A percentile compares a stretch with the other conserved stretches of the same genome.
phyloP scores from a whole-genome alignment of 352 stramenopile species.

The Peronospora belbahrii region DNA sequence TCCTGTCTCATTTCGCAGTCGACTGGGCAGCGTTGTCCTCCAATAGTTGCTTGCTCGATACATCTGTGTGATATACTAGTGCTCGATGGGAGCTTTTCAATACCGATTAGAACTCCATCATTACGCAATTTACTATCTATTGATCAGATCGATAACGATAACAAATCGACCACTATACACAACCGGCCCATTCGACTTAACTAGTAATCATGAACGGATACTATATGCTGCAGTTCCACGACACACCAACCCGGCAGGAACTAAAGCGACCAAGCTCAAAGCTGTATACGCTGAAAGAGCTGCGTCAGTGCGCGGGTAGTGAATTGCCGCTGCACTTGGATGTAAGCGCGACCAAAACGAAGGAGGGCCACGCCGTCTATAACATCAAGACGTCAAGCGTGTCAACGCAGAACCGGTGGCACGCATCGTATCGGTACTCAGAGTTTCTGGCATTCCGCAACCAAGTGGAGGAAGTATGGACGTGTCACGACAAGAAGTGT shows the following conservation, averaged over 20 bases:
- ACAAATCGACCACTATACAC: background rate
- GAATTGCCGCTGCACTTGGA: constrained; percentile 47
- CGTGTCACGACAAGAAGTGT: constrained; percentile 51
- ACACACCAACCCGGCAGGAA: constrained; percentile 7
- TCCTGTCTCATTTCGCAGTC: constrained; percentile 21
- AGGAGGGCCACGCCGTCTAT: constrained; percentile 53
- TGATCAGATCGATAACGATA: constrained; percentile 6
- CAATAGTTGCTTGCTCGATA: no score
- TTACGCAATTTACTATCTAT: constrained; percentile 22
- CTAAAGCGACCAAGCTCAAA: constrained; percentile 29
- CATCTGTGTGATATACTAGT: no score
- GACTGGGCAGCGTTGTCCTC: no score
- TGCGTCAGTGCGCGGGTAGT: constrained; percentile 29
- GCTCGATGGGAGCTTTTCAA: background rate
- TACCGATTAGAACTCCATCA: constrained; percentile 3
- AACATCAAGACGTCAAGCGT: constrained; percentile 42
- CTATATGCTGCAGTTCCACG: constrained; percentile 15
- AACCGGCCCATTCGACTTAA: no score
- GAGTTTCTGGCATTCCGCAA: constrained; percentile 57
- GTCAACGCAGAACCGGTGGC: constrained; percentile 42
- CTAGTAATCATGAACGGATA: constrained; percentile 20
- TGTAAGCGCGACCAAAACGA: constrained; percentile 33
- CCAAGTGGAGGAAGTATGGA: constrained; percentile 48
- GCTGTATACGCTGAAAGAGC: constrained; percentile 39
- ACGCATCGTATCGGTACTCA: constrained; percentile 56